Evolutionary conservation across 345 rosid genomes (phyloP).

Genomic region (Salix dunnii): DNA sequence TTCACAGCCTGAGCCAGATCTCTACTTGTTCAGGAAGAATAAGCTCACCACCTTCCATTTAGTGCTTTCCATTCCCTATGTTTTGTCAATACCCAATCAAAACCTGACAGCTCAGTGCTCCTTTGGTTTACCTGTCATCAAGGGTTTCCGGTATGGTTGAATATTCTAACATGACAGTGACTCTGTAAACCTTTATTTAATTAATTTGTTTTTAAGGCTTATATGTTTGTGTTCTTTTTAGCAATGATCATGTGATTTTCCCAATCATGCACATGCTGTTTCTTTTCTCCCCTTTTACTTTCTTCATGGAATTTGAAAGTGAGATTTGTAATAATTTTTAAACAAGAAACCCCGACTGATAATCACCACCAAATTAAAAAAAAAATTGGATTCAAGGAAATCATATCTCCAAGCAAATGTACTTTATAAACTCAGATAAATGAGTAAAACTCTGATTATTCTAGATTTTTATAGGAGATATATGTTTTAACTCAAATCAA

Average conservation of each 20-base stretch:
- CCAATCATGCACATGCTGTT: constrained; percentile 27
- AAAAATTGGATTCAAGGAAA: too few species aligned
- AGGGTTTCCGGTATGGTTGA: constrained; percentile 15
- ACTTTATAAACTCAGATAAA: too few species aligned
- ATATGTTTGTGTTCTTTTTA: not conserved
- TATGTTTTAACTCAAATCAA: too few species aligned
- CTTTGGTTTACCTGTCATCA: constrained; percentile 23
- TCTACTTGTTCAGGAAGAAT: constrained; percentile 28
- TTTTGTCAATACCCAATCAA: constrained; percentile 27
- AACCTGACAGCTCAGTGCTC: constrained; percentile 38
- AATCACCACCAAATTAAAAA: too few species aligned
- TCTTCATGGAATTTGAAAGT: not conserved
- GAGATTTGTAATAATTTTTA: not conserved
- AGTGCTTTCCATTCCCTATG: constrained; percentile 48
- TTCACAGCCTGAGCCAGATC: constrained; percentile 46
- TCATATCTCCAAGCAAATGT: too few species aligned
- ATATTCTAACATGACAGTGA: constrained; percentile 30
- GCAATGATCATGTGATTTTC: constrained; percentile 36
- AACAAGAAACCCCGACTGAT: not conserved
- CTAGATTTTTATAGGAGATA: too few species aligned
- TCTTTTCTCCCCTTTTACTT: constrained; percentile 17
- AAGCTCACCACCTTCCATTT: constrained; percentile 33
- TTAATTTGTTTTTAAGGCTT: not conserved
- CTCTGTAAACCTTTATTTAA: constrained; percentile 12
- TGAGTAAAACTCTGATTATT: too few species aligned